These are phyloP conservation scores for Cadophora luteo-olivacea DNA, from an alignment of 2,329 filamentous ascomycete genomes.

Conservation along the genomic window DNA sequence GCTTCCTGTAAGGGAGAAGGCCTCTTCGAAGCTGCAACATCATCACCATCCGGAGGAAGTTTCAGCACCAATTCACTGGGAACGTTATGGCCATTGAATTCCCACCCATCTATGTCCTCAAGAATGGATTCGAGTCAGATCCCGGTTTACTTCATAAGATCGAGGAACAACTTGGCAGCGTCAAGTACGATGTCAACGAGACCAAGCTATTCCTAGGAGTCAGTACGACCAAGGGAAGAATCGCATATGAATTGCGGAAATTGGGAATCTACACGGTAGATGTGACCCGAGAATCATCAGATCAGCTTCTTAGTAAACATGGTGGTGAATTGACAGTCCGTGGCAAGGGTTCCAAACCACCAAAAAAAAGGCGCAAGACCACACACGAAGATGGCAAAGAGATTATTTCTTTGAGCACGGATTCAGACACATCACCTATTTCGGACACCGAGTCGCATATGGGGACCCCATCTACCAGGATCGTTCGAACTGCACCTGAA, in stretches of 20 bases:
- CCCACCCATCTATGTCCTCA: slow-evolving; percentile 69
- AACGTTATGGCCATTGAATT: slow-evolving; percentile 37
- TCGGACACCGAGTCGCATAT: slow-evolving; percentile 1
- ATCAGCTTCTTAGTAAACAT: not conserved
- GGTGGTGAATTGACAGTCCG: not conserved
- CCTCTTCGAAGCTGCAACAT: not conserved
- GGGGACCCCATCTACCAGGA: not conserved
- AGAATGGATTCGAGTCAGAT: slow-evolving; percentile 26
- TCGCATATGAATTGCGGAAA: slow-evolving; percentile 77
- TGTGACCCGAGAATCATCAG: not conserved
- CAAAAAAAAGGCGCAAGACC: slow-evolving; percentile 44
- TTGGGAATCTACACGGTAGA: slow-evolving; percentile 58
- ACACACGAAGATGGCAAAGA: slow-evolving; percentile 30
- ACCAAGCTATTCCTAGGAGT: slow-evolving; percentile 78
- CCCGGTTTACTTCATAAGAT: slow-evolving; percentile 61
- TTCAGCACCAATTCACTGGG: not conserved
- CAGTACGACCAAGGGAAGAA: slow-evolving; percentile 71
- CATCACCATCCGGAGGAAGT: not conserved
- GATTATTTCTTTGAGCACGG: slow-evolving; percentile 39
- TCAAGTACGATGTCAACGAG: slow-evolving; percentile 71
- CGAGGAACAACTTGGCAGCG: slow-evolving; percentile 70
- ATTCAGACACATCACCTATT: slow-evolving; percentile 42
- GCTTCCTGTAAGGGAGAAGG: not conserved
- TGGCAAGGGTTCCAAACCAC: slow-evolving; percentile 35
- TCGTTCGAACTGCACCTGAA: not conserved